Percentiles rank a stretch among this genome's conserved stretches.
phyloP scores from a whole-genome alignment of 305 asterid genomes.

The Rubia balearica region DNA sequence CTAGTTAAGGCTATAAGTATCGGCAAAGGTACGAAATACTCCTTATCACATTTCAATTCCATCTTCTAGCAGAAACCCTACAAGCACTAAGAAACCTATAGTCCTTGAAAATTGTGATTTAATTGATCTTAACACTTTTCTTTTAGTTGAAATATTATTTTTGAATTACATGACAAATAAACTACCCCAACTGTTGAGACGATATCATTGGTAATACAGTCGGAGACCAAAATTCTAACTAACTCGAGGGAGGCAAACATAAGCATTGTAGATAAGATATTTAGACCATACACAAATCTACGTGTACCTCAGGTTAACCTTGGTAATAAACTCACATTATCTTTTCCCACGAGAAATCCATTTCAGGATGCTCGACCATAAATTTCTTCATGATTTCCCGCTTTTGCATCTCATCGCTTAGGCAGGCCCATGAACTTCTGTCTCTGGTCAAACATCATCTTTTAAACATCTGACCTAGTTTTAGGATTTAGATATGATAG shows the following conservation, averaged over 20 bases:
- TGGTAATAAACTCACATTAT: constrained; percentile 19
- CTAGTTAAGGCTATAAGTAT: too few species aligned
- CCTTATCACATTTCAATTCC: too few species aligned
- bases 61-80: too few species aligned
- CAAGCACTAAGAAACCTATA: too few species aligned
- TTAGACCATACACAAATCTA: not conserved
- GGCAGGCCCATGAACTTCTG: constrained; percentile 92
- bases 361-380: constrained; percentile 84
- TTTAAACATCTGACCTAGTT: constrained; percentile 70
- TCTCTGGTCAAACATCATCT: constrained; percentile 89
- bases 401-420: constrained; percentile 68
- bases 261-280: not conserved
- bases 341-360: constrained; percentile 69
- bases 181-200: not conserved
- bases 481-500: constrained; percentile 75
- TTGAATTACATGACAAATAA: too few species aligned
- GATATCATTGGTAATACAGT: not conserved
- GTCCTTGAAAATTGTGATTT: too few species aligned
- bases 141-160: not conserved
- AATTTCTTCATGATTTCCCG: constrained; percentile 68
- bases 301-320: too few species aligned
- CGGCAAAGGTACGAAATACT: too few species aligned
- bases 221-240: not conserved
- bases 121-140: too few species aligned
- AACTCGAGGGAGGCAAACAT: not conserved